These are phyloP conservation scores for Xylaria flabelliformis DNA, from an alignment of 495 filamentous ascomycete species.

Conservation along the genomic window DNA sequence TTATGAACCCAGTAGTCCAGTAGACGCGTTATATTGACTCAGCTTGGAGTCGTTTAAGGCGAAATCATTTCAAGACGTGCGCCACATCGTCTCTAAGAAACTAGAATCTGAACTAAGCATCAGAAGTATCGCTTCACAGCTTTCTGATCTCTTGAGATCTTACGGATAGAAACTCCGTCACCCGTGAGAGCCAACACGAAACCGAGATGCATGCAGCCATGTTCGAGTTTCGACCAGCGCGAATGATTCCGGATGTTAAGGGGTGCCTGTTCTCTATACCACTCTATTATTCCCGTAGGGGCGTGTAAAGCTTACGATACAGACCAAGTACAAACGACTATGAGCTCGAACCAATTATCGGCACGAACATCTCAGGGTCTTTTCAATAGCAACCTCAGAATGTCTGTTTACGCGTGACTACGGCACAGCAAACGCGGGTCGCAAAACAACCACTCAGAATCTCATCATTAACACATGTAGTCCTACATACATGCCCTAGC, in stretches of 20 bases:
- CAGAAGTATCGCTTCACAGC: background rate
- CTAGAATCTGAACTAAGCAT: background rate
- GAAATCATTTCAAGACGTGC: background rate
- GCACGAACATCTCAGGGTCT: background rate
- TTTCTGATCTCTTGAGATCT: background rate
- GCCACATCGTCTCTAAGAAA: background rate
- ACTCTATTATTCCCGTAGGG: background rate
- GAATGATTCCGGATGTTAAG: background rate
- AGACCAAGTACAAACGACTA: background rate
- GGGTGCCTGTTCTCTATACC: background rate
- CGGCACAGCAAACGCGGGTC: slow-evolving; percentile 21
- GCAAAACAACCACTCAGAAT: slow-evolving; percentile 4
- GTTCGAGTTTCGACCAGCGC: background rate
- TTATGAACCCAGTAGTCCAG: background rate
- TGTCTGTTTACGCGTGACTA: slow-evolving; percentile 19
- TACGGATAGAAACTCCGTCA: background rate
- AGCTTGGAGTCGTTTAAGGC: background rate
- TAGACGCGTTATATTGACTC: background rate
- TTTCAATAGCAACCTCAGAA: background rate
- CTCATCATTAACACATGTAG: background rate
- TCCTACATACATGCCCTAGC: slow-evolving; percentile 7
- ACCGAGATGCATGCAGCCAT: slow-evolving; percentile 14
- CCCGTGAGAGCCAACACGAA: slow-evolving; percentile 4
- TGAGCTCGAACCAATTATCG: background rate
- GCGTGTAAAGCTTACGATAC: background rate